phyloP scores from a whole-genome alignment of 805 yeast genomes.

The Ogataea wickerhamii region DNA sequence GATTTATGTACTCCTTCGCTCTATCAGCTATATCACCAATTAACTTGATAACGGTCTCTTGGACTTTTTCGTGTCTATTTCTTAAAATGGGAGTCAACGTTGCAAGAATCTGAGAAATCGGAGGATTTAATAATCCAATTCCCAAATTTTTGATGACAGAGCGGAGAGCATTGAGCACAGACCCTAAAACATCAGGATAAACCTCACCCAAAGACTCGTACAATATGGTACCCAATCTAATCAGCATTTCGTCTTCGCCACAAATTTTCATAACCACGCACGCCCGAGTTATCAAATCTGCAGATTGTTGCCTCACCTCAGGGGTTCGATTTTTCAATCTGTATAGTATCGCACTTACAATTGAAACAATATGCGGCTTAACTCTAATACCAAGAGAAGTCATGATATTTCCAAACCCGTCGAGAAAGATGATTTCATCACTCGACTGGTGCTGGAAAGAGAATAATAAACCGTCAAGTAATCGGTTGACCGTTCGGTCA shows the following conservation, averaged over 20 bases:
- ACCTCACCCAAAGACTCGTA: constrained; percentile 94
- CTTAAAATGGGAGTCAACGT: constrained; percentile 87
- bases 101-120: constrained; percentile 77
- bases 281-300: constrained; percentile 65
- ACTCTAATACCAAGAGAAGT: constrained; percentile 59
- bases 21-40: constrained; percentile 79
- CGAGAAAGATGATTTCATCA: constrained; percentile 51
- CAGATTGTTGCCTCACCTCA: constrained; percentile 77
- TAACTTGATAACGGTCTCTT: constrained; percentile 71
- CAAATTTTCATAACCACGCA: constrained; percentile 67
- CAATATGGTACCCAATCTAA: constrained; percentile 67
- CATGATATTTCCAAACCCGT: constrained; percentile 62
- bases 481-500: constrained; percentile 52
- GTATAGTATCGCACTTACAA: constrained; percentile 68
- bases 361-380: constrained; percentile 67
- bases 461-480: constrained; percentile 75
- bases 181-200: constrained; percentile 89
- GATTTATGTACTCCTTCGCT: constrained; percentile 78
- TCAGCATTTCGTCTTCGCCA: constrained; percentile 57
- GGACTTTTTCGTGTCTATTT: constrained; percentile 88
- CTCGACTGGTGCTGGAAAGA: constrained; percentile 76
- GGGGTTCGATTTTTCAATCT: constrained; percentile 69
- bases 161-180: constrained; percentile 69
- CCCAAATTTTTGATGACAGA: constrained; percentile 61
- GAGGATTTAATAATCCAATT: constrained; percentile 66